Percentiles rank a stretch among this genome's conserved stretches.
phyloP scores from a whole-genome alignment of 176 grass and related monocot genomes.

The Paspalum notatum region DNA sequence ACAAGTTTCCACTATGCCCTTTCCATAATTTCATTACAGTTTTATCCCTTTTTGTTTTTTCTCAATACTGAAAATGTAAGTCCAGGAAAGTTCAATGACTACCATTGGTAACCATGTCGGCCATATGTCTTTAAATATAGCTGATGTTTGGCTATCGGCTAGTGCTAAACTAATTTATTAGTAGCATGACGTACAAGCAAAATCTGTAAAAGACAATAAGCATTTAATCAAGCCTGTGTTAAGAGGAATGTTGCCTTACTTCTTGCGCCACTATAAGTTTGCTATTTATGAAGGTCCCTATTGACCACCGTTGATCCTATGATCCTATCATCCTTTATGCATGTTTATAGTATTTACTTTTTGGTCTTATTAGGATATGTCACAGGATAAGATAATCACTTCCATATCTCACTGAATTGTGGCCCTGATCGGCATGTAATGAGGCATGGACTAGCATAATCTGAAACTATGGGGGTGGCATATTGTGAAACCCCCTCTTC shows the following conservation, averaged over 20 bases:
- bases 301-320: too few species aligned
- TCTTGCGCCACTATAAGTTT: too few species aligned
- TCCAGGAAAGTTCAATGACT: not conserved
- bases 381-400: not conserved
- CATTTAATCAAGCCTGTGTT: not conserved
- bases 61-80: not conserved
- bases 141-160: not conserved
- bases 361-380: not conserved
- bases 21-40: not conserved
- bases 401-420: not conserved
- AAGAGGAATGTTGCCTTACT: not conserved
- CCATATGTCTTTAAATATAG: not conserved
- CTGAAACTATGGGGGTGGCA: not conserved
- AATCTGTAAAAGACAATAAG: not conserved
- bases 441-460: not conserved
- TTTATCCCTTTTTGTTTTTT: not conserved
- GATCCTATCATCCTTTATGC: too few species aligned
- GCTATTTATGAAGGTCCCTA: too few species aligned
- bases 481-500: not conserved
- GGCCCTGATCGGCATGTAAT: not conserved
- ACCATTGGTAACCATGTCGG: not conserved
- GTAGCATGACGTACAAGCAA: not conserved
- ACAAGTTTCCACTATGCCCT: not conserved
- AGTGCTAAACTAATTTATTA: not conserved
- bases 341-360: not conserved